Conservation (phyloP, 1,284 basidiomycete species). For the Athelia psychrophila region DNA sequence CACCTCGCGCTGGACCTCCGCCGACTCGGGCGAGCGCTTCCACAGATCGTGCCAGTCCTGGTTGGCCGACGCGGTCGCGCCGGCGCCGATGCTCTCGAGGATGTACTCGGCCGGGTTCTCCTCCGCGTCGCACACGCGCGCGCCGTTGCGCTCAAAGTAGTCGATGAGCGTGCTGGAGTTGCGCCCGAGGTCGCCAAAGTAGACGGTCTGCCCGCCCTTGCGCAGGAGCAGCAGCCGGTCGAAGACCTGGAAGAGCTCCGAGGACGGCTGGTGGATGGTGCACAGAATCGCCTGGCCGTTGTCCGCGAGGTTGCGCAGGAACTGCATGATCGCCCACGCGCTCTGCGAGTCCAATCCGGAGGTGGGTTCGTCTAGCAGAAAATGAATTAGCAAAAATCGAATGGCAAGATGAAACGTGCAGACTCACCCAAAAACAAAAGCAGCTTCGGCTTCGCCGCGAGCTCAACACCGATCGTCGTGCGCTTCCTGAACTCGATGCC, state of each 20-base stretch:
- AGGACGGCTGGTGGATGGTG: conserved; percentile 78
- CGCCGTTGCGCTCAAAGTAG: conserved; percentile 71
- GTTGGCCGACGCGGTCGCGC: conserved; percentile 43
- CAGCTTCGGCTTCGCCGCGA: conserved; percentile 57
- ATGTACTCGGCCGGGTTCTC: conserved; percentile 68
- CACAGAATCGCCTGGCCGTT: conserved; percentile 75
- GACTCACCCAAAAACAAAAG: no score
- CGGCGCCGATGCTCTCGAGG: conserved; percentile 58
- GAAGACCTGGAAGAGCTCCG: conserved; percentile 71
- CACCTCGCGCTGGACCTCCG: conserved; percentile 11
- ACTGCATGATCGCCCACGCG: conserved; percentile 81
- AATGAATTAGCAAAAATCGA: conserved; percentile 78
- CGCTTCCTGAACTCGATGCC: conserved; percentile 81
- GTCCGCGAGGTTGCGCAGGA: conserved; percentile 76
- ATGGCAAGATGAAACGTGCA: conserved; percentile 45
- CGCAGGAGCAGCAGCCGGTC: conserved; percentile 56
- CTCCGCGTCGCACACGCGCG: conserved; percentile 35
- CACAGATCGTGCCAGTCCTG: conserved; percentile 49
- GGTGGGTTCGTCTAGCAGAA: conserved; percentile 81
- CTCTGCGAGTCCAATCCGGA: conserved; percentile 90
- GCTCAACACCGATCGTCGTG: conserved; percentile 82
- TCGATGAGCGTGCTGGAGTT: conserved; percentile 53
- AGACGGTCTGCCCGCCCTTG: conserved; percentile 76
- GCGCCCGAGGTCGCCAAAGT: conserved; percentile 73
- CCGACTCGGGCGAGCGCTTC: conserved; percentile 35